These are phyloP conservation scores for Ilyonectria mors-panacis DNA, from an alignment of 2,329 filamentous ascomycete genomes.

Conservation along the genomic window DNA sequence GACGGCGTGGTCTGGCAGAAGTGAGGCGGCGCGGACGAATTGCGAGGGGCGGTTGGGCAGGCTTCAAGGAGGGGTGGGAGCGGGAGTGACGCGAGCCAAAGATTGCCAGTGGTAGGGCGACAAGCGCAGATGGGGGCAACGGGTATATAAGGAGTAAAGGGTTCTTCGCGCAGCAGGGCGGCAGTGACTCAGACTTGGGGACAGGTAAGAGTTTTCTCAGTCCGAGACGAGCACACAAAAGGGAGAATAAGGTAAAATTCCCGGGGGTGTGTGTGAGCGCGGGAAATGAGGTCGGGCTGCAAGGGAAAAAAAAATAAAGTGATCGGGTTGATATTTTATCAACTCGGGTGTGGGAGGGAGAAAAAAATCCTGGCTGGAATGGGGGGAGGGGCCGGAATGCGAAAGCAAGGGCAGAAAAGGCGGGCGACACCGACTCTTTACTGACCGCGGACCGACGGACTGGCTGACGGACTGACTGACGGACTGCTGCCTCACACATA, in stretches of 20 bases:
- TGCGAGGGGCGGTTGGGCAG: constrained; percentile 39
- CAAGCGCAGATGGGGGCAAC: constrained; percentile 30
- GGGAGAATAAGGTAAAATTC: constrained; percentile 28
- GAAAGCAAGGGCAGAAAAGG: constrained; percentile 35
- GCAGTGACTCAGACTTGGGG: constrained; percentile 25
- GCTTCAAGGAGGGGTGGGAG: constrained; percentile 37
- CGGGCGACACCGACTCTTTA: constrained; percentile 29
- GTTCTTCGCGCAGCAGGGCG: constrained; percentile 12
- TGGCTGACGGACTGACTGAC: constrained; percentile 9
- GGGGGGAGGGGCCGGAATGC: constrained; percentile 38
- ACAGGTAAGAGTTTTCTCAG: constrained; percentile 21
- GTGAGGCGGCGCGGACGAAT: constrained; percentile 42
- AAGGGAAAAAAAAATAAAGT: constrained; percentile 45
- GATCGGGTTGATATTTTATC: constrained; percentile 51
- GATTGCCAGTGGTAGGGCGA: constrained; percentile 29
- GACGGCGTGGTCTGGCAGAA: constrained; percentile 48
- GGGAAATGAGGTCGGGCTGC: constrained; percentile 41
- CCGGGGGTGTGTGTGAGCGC: constrained; percentile 44
- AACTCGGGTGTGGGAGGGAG: constrained; percentile 50
- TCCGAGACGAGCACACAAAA: constrained; percentile 16
- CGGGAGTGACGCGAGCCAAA: constrained; percentile 45
- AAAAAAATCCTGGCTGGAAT: constrained; percentile 43
- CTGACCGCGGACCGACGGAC: constrained; percentile 7
- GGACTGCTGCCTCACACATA: constrained; percentile 22
- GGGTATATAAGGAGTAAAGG: constrained; percentile 36